A percentile compares a stretch with the other conserved stretches of the same genome.
Evolutionary conservation across 148 eudicot species (phyloP).

Genomic region (Cornus suecica): DNA sequence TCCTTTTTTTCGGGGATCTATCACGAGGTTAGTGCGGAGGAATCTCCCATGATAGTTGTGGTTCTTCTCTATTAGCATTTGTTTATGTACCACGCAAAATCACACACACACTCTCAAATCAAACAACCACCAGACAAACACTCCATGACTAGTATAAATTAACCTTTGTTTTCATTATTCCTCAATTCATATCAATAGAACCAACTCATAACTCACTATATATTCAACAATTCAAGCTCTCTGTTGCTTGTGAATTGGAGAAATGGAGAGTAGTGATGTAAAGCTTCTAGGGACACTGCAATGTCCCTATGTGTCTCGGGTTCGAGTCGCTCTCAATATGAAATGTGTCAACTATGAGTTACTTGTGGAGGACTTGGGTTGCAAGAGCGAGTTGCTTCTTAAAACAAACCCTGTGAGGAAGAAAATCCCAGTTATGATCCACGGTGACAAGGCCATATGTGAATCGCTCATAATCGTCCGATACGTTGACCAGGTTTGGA

Average conservation of each 20-base stretch:
- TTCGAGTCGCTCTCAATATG: neutral
- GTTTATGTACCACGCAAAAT: too few species aligned
- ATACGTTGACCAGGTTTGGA: conserved; percentile 40
- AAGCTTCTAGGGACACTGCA: neutral
- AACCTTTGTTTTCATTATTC: too few species aligned
- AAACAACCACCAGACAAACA: too few species aligned
- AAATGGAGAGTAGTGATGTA: neutral
- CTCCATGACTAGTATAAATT: too few species aligned
- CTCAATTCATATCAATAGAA: too few species aligned
- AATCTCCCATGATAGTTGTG: too few species aligned
- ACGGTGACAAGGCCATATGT: conserved; percentile 33
- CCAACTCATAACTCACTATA: too few species aligned
- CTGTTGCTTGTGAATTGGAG: neutral
- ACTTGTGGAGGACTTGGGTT: neutral
- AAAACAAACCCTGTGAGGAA: neutral
- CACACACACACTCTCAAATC: too few species aligned
- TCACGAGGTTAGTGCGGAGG: too few species aligned
- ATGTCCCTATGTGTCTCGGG: neutral
- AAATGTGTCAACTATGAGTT: neutral
- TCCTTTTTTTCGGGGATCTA: too few species aligned
- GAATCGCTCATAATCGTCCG: conserved; percentile 46
- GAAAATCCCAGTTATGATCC: conserved; percentile 19
- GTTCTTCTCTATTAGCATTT: too few species aligned
- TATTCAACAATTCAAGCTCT: too few species aligned
- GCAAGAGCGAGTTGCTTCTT: neutral